These are phyloP conservation scores for Termitomyces sp. DNA, from an alignment of 768 basidiomycete species.

Conservation along the genomic window DNA sequence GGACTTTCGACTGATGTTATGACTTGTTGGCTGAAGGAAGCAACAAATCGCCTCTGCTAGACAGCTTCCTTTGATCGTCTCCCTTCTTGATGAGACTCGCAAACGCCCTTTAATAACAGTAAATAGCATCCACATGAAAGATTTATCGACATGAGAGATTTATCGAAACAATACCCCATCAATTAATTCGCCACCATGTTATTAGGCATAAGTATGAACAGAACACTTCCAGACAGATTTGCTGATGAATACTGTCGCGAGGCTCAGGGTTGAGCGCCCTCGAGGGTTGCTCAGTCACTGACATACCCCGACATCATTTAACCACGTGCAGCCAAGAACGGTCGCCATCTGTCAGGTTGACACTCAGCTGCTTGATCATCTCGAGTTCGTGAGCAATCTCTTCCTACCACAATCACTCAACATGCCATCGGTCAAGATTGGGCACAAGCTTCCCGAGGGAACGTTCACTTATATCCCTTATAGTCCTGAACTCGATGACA, in stretches of 20 bases:
- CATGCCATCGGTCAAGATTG: slow-evolving; percentile 28
- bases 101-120: neutral
- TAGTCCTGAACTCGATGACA: slow-evolving; percentile 55
- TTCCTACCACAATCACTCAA: slow-evolving; percentile 1
- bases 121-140: neutral
- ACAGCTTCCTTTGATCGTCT: neutral
- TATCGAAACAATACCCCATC: neutral
- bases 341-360: slow-evolving; percentile 4
- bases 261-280: neutral
- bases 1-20: neutral
- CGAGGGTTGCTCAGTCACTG: neutral
- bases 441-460: slow-evolving; percentile 33
- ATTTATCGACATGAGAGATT: neutral
- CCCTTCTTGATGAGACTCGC: neutral
- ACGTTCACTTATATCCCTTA: slow-evolving; percentile 55
- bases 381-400: neutral
- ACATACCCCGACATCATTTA: neutral
- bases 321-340: neutral
- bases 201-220: neutral
- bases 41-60: neutral
- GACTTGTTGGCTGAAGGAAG: slow-evolving; percentile 2
- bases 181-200: neutral
- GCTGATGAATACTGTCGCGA: neutral
- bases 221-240: neutral
- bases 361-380: neutral